phyloP scores from a whole-genome alignment of 1,284 basidiomycete species.

The Amylostereum chailletii region DNA sequence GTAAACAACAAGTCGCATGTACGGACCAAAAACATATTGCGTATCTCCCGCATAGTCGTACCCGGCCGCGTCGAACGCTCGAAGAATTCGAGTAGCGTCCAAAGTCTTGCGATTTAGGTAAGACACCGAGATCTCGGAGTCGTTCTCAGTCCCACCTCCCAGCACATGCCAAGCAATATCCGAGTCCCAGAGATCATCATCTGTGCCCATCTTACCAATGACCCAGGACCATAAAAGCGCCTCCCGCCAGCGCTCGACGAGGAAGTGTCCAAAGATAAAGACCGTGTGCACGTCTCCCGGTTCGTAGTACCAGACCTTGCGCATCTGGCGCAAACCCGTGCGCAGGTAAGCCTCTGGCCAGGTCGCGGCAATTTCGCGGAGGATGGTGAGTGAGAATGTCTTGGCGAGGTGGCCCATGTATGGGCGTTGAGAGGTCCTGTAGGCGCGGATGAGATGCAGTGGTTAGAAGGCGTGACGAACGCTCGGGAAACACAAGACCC shows the following conservation, averaged over 20 bases:
- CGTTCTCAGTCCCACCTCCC: slow-evolving; percentile 10
- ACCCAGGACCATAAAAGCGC: slow-evolving; percentile 33
- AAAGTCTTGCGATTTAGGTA: slow-evolving; percentile 6
- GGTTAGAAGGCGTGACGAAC: not conserved
- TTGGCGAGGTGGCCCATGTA: slow-evolving; percentile 32
- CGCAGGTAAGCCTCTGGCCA: slow-evolving; percentile 20
- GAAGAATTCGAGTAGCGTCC: slow-evolving; percentile 7
- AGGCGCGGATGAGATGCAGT: not conserved
- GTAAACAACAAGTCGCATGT: not conserved
- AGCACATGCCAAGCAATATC: slow-evolving; percentile 28
- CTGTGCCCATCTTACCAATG: slow-evolving; percentile 23
- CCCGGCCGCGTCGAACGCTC: slow-evolving; percentile 10
- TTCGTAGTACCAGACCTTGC: slow-evolving; percentile 19
- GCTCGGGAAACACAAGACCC: not conserved
- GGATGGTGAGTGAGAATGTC: slow-evolving; percentile 21
- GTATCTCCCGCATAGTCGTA: slow-evolving; percentile 12
- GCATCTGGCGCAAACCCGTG: slow-evolving; percentile 25
- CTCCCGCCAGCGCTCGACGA: slow-evolving; percentile 32
- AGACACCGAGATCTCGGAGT: slow-evolving; percentile 5
- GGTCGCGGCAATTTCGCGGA: slow-evolving; percentile 21
- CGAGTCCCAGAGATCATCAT: slow-evolving; percentile 20
- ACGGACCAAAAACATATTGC: slow-evolving; percentile 14
- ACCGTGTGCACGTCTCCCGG: slow-evolving; percentile 24
- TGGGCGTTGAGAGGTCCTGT: slow-evolving; percentile 23
- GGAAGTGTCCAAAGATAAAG: slow-evolving; percentile 26